Percentiles rank a stretch among this genome's conserved stretches.
These are phyloP conservation scores for Yamadazyma laniorum DNA, from an alignment of 805 yeast genomes.

Conservation along the genomic window DNA sequence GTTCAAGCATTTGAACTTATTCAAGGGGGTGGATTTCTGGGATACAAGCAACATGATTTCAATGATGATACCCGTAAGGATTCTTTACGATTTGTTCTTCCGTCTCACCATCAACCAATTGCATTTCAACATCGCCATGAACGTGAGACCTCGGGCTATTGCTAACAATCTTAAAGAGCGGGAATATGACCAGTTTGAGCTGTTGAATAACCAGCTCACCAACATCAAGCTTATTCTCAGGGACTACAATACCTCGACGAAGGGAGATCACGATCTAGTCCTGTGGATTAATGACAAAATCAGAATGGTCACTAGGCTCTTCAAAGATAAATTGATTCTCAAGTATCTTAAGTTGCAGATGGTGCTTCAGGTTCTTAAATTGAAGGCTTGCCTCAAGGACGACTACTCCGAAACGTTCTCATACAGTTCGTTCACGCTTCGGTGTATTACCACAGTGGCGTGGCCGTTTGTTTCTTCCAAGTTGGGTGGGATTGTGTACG, in stretches of 20 bases:
- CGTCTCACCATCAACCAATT: slow-evolving; percentile 31
- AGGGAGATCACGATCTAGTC: background rate
- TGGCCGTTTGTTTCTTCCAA: slow-evolving; percentile 42
- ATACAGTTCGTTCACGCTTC: slow-evolving; percentile 22
- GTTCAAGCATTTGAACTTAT: slow-evolving; percentile 11
- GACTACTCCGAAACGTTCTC: slow-evolving; percentile 32
- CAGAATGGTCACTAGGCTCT: background rate
- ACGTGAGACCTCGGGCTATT: slow-evolving; percentile 31
- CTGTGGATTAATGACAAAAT: slow-evolving; percentile 4
- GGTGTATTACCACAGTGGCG: slow-evolving; percentile 31
- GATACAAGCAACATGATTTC: slow-evolving; percentile 32
- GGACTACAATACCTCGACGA: background rate
- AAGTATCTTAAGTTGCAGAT: slow-evolving; percentile 14
- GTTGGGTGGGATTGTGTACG: slow-evolving; percentile 24
- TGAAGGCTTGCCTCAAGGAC: slow-evolving; percentile 32
- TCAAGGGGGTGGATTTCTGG: slow-evolving; percentile 28
- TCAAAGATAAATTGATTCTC: slow-evolving; percentile 7
- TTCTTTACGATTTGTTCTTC: slow-evolving; percentile 35
- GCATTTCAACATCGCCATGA: slow-evolving; percentile 29
- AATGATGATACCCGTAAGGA: slow-evolving; percentile 33
- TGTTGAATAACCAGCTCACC: background rate
- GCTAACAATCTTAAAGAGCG: slow-evolving; percentile 25
- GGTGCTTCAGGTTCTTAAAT: slow-evolving; percentile 18
- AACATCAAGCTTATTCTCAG: background rate
- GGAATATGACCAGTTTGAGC: slow-evolving; percentile 12